These are phyloP conservation scores for Fusarium burgessii DNA, from an alignment of 2,329 filamentous ascomycete genomes.

Conservation along the genomic window DNA sequence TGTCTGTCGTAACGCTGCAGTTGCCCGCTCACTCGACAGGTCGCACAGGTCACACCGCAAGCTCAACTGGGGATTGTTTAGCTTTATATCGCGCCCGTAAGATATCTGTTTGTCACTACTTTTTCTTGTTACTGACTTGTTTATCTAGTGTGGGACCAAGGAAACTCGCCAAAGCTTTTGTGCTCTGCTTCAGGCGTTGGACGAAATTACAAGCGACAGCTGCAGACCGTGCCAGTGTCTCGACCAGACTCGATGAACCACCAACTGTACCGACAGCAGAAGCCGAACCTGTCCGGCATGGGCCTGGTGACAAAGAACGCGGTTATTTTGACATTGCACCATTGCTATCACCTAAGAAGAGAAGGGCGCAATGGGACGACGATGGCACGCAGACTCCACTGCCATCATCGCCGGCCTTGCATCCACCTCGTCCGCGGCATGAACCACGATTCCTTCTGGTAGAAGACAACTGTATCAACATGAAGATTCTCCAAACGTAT, in stretches of 20 bases:
- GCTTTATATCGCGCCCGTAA: slow-evolving; percentile 55
- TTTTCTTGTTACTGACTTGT: background rate
- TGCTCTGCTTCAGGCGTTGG: slow-evolving; percentile 47
- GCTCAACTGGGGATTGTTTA: slow-evolving; percentile 45
- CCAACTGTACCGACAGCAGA: background rate
- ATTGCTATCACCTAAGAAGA: slow-evolving; percentile 9
- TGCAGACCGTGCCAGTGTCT: slow-evolving; percentile 26
- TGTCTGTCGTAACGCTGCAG: slow-evolving; percentile 49
- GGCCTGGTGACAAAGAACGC: background rate
- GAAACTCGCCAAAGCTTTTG: slow-evolving; percentile 53
- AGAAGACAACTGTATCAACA: slow-evolving; percentile 57
- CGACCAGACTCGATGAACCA: slow-evolving; percentile 20
- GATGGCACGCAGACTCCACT: slow-evolving; percentile 6
- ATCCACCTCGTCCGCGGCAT: background rate
- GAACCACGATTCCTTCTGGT: slow-evolving; percentile 51
- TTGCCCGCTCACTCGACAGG: slow-evolving; percentile 44
- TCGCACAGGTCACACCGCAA: slow-evolving; percentile 34
- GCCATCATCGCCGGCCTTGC: background rate
- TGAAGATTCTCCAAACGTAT: slow-evolving; percentile 50
- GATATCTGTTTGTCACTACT: background rate
- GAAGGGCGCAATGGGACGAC: slow-evolving; percentile 3
- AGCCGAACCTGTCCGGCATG: background rate
- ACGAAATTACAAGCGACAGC: slow-evolving; percentile 24
- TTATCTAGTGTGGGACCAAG: slow-evolving; percentile 52
- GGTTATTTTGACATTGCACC: slow-evolving; percentile 14